A percentile compares a stretch with the other conserved stretches of the same genome.
phyloP scores from a whole-genome alignment of 345 rosid species.

The Hevea brasiliensis region DNA sequence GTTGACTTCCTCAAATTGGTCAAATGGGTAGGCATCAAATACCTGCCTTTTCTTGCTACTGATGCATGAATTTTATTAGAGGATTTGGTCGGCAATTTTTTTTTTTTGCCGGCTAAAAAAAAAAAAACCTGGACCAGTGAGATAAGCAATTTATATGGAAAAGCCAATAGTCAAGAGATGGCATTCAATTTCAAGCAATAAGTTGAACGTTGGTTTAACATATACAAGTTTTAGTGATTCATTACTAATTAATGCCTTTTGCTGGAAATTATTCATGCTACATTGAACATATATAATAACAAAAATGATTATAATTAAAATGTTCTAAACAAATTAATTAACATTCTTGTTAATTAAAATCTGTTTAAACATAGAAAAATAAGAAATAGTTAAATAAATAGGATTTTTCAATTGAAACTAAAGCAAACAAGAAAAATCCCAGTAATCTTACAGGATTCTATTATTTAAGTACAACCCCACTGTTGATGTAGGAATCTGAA shows the following conservation, averaged over 20 bases:
- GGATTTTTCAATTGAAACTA: not conserved
- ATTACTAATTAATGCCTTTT: no score
- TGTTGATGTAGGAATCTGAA: conserved; percentile 8
- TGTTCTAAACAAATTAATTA: no score
- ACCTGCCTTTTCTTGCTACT: conserved; percentile 16
- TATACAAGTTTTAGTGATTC: no score
- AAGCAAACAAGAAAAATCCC: no score
- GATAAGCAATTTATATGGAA: not conserved
- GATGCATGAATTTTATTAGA: conserved; percentile 4
- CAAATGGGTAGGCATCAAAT: conserved; percentile 4
- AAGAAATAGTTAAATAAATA: not conserved
- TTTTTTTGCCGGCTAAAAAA: not conserved
- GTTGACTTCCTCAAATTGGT: conserved; percentile 5
- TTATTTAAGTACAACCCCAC: not conserved
- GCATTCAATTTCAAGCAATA: not conserved
- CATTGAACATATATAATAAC: no score
- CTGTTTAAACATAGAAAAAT: no score
- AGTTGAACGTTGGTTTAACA: not conserved
- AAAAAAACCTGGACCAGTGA: not conserved
- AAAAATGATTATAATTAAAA: no score
- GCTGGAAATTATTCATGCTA: no score
- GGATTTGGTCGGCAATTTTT: conserved; percentile 21
- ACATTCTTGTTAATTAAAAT: no score
- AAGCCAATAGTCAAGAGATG: conserved; percentile 3
- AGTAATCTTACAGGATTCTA: not conserved